Conservation (phyloP, 148 eudicot species). For the Diospyros lotus region DNA sequence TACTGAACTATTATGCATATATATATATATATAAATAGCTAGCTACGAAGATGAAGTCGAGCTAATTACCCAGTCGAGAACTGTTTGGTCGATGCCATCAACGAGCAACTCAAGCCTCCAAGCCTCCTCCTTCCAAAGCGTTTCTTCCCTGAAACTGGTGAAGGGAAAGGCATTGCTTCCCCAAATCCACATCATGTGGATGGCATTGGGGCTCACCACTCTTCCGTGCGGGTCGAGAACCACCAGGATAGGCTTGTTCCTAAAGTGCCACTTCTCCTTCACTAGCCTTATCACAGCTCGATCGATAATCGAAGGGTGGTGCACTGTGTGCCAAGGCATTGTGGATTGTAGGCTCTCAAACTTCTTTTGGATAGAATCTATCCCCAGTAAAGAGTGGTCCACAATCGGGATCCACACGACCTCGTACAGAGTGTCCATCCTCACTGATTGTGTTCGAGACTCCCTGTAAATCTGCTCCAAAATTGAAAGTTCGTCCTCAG, state of each 20-base stretch:
- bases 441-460: slow-evolving; percentile 15
- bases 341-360: slow-evolving; percentile 41
- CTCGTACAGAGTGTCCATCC: slow-evolving; percentile 31
- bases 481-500: slow-evolving; percentile 53
- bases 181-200: slow-evolving; percentile 86
- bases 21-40: not conserved
- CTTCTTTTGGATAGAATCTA: slow-evolving; percentile 27
- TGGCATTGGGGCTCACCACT: slow-evolving; percentile 57
- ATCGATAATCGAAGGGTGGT: slow-evolving; percentile 41
- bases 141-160: slow-evolving; percentile 44
- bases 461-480: slow-evolving; percentile 58
- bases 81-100: slow-evolving; percentile 41
- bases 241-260: slow-evolving; percentile 52
- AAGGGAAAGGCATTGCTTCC: slow-evolving; percentile 64
- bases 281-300: slow-evolving; percentile 41
- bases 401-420: slow-evolving; percentile 63
- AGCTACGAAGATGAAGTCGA: not conserved
- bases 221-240: slow-evolving; percentile 59
- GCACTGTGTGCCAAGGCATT: slow-evolving; percentile 65
- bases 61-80: slow-evolving; percentile 52
- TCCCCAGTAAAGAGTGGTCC: slow-evolving; percentile 42
- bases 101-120: slow-evolving; percentile 66
- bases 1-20: not conserved
- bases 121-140: slow-evolving; percentile 51
- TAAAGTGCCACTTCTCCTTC: slow-evolving; percentile 48